Evolutionary conservation across 768 basidiomycete species (phyloP).

Genomic region (Tylopilus vinaceipallidus): DNA sequence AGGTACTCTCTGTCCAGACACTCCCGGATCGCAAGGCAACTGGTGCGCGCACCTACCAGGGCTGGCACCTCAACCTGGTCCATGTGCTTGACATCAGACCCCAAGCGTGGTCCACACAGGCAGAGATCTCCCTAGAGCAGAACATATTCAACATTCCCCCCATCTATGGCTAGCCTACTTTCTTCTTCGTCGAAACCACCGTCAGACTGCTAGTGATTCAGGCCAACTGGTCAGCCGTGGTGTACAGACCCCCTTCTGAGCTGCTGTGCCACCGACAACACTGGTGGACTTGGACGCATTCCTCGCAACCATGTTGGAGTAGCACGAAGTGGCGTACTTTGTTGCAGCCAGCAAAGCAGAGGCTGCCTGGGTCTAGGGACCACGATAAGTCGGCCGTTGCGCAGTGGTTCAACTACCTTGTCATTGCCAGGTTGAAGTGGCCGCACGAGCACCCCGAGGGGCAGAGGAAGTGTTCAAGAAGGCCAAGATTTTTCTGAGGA

Average conservation of each 20-base stretch:
- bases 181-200: background rate
- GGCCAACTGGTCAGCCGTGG: background rate
- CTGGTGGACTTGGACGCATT: background rate
- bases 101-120: slow-evolving; percentile 7
- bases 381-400: background rate
- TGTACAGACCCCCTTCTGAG: slow-evolving; percentile 9
- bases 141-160: slow-evolving; percentile 14
- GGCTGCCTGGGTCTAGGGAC: background rate
- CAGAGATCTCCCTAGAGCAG: background rate
- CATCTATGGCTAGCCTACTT: slow-evolving; percentile 7
- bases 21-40: background rate
- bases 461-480: background rate
- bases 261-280: background rate
- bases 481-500: too few relatives aligned
- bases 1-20: background rate
- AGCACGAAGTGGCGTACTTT: background rate
- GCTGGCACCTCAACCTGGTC: slow-evolving; percentile 21
- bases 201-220: background rate
- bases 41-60: background rate
- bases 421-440: slow-evolving; percentile 10
- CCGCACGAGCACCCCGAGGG: slow-evolving; percentile 9
- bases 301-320: background rate
- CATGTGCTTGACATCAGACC: slow-evolving; percentile 14
- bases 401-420: background rate
- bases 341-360: background rate